Evolutionary conservation across 2,329 filamentous ascomycete genomes (phyloP).

Genomic region (Tolypocladium sp.): DNA sequence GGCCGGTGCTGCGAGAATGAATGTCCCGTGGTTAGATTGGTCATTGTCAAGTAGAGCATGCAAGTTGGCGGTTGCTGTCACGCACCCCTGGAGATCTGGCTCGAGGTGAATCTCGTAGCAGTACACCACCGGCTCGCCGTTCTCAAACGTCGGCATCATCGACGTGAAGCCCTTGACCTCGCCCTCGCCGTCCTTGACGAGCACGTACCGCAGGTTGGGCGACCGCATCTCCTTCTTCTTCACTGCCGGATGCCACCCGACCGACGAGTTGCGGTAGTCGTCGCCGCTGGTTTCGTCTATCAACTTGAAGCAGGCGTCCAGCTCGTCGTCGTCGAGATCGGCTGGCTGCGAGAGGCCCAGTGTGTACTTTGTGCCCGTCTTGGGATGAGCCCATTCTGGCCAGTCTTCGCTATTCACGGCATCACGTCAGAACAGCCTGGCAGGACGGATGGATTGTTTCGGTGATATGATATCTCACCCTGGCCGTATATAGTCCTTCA

Average conservation of each 20-base stretch:
- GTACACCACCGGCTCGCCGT: conserved; percentile 58
- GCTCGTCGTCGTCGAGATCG: conserved; percentile 31
- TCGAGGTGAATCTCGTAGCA: conserved; percentile 71
- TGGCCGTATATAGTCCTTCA: conserved; percentile 35
- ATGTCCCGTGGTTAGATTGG: background rate
- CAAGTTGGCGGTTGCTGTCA: conserved; percentile 2
- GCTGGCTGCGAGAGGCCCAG: conserved; percentile 33
- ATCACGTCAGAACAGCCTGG: background rate
- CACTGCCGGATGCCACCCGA: conserved; percentile 51
- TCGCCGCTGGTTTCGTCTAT: conserved; percentile 54
- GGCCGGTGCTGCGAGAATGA: conserved; percentile 39
- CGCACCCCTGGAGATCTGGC: conserved; percentile 43
- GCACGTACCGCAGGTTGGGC: conserved; percentile 57
- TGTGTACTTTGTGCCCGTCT: conserved; percentile 27
- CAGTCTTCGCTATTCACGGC: conserved; percentile 10
- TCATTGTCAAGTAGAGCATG: background rate
- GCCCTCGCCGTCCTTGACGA: conserved; percentile 35
- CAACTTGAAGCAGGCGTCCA: conserved; percentile 44
- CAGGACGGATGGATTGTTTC: background rate
- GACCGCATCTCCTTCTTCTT: conserved; percentile 64
- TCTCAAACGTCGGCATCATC: conserved; percentile 65
- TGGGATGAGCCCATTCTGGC: conserved; percentile 42
- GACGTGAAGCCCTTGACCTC: conserved; percentile 48
- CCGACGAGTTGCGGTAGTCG: conserved; percentile 54
- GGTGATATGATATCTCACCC: conserved; percentile 23